phyloP scores from a whole-genome alignment of 352 stramenopile species.

The Globisporangium barbulae region DNA sequence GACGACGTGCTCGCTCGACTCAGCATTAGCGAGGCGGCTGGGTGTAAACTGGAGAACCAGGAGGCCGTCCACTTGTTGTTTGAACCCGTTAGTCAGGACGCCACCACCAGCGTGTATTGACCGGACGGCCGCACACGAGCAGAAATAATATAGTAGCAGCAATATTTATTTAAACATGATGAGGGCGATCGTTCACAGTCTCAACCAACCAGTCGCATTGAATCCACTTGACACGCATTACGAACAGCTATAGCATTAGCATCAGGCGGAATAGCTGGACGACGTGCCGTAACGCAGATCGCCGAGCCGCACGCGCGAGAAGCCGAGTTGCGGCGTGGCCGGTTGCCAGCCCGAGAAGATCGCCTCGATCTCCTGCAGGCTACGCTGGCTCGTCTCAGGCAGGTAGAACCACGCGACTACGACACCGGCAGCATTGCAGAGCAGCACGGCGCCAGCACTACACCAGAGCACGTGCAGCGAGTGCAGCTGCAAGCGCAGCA shows the following conservation, averaged over 20 bases:
- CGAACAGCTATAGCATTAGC: no score
- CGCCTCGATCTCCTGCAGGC: slow-evolving; percentile 78
- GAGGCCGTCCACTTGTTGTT: neutral
- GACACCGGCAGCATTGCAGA: slow-evolving; percentile 41
- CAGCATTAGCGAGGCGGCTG: neutral
- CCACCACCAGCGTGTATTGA: no score
- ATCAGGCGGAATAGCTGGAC: slow-evolving; percentile 12
- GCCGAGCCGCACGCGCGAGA: slow-evolving; percentile 48
- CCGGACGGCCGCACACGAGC: neutral
- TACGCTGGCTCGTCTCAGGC: slow-evolving; percentile 70
- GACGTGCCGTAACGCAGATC: slow-evolving; percentile 21
- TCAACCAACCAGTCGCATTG: neutral
- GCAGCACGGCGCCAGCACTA: slow-evolving; percentile 36
- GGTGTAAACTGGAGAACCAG: neutral
- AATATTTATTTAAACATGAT: neutral
- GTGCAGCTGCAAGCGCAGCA: slow-evolving; percentile 31
- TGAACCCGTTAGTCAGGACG: neutral
- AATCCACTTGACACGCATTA: neutral
- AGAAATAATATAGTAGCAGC: neutral
- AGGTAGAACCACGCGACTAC: slow-evolving; percentile 64
- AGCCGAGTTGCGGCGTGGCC: slow-evolving; percentile 52
- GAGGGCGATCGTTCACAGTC: neutral
- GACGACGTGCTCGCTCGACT: slow-evolving; percentile 57
- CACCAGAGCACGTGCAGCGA: slow-evolving; percentile 35
- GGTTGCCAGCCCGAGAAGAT: slow-evolving; percentile 73